A percentile compares a stretch with the other conserved stretches of the same genome.
Conservation (phyloP, 179 eudicot species). For the Corrigiola litoralis region DNA sequence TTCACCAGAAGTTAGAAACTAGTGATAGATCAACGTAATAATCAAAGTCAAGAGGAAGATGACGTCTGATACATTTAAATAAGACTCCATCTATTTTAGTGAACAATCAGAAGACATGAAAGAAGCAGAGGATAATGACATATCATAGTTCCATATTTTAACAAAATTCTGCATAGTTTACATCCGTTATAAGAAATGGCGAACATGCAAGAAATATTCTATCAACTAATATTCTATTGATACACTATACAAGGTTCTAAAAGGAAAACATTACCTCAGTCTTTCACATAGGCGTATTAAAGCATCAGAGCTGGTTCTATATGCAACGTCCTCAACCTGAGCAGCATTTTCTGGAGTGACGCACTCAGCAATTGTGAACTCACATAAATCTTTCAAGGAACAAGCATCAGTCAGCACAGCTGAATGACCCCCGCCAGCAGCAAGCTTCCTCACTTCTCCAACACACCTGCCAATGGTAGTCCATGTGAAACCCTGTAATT, state of each 20-base stretch:
- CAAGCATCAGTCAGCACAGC: constrained; percentile 97
- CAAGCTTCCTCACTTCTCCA: constrained; percentile 88
- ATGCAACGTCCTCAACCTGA: constrained; percentile 74
- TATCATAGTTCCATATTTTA: no score
- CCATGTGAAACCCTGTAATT: background rate
- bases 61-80: no score
- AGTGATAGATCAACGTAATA: no score
- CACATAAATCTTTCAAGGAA: constrained; percentile 88
- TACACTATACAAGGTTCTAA: background rate
- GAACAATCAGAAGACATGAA: no score
- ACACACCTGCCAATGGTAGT: constrained; percentile 67
- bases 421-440: constrained; percentile 98
- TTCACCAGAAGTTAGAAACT: no score
- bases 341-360: constrained; percentile 71
- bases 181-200: background rate
- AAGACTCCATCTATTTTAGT: no score
- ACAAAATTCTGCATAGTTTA: no score
- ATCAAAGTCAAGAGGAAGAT: no score
- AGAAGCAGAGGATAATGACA: no score
- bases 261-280: constrained; percentile 49
- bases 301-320: constrained; percentile 85
- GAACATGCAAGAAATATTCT: background rate
- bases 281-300: constrained; percentile 85
- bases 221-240: background rate
- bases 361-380: constrained; percentile 79